Evolutionary conservation across 1,284 basidiomycete genomes (phyloP).

Genomic region (Tilletia walkeri): DNA sequence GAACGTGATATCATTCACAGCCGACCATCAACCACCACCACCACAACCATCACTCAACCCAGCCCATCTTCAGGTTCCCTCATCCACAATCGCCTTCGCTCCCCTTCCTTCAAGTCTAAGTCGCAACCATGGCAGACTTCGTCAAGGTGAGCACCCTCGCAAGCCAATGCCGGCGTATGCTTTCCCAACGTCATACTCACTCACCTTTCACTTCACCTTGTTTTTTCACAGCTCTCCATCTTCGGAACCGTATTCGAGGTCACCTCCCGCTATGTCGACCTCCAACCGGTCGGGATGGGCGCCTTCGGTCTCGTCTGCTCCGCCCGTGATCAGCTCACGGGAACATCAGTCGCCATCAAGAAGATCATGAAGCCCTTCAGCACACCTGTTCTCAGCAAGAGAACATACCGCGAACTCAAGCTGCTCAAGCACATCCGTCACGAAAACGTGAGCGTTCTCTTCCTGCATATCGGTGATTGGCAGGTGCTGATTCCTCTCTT

Average conservation of each 20-base stretch:
- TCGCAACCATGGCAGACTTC: slow-evolving; percentile 63
- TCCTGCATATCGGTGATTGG: neutral
- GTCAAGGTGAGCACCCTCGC: slow-evolving; percentile 68
- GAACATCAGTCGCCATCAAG: slow-evolving; percentile 92
- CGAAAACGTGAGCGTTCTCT: slow-evolving; percentile 73
- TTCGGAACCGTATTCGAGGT: slow-evolving; percentile 95
- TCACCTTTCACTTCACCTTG: neutral
- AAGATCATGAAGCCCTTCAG: slow-evolving; percentile 99
- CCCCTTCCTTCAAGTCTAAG: neutral
- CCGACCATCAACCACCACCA: neutral
- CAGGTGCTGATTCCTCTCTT: neutral
- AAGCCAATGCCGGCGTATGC: too few relatives aligned
- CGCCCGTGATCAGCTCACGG: slow-evolving; percentile 94
- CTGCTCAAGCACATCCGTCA: slow-evolving; percentile 97
- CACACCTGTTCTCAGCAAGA: slow-evolving; percentile 94
- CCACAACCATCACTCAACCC: neutral
- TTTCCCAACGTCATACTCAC: neutral
- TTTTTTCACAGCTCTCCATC: slow-evolving; percentile 72
- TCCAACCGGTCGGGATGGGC: slow-evolving; percentile 99
- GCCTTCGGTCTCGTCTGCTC: slow-evolving; percentile 65
- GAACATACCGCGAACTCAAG: slow-evolving; percentile 97
- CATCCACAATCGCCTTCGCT: too few relatives aligned
- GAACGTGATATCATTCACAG: too few relatives aligned
- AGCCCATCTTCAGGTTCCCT: too few relatives aligned
- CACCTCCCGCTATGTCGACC: slow-evolving; percentile 82